Conservation (phyloP, 2,329 filamentous ascomycete species). For the Aureobasidium sp. region DNA sequence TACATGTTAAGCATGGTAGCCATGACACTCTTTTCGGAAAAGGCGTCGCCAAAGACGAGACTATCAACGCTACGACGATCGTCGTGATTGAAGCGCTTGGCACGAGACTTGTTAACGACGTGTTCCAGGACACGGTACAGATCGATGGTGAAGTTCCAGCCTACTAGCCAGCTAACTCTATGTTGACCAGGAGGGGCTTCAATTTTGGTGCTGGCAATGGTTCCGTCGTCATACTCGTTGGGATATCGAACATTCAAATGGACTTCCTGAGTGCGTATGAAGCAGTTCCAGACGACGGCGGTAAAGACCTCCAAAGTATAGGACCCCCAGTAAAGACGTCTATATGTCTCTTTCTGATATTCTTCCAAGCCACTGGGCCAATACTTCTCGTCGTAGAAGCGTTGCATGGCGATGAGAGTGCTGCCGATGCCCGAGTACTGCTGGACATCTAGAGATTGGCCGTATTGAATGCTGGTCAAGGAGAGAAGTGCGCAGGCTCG, state of each 20-base stretch:
- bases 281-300: constrained; percentile 44
- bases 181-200: constrained; percentile 11
- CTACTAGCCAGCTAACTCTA: constrained; percentile 40
- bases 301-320: constrained; percentile 50
- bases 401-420: constrained; percentile 41
- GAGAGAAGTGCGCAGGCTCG: constrained; percentile 42
- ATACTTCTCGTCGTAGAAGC: constrained; percentile 45
- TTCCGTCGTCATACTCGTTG: constrained; percentile 40
- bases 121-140: constrained; percentile 50
- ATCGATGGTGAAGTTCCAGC: constrained; percentile 52
- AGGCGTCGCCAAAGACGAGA: constrained; percentile 22
- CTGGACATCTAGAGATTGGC: constrained; percentile 42
- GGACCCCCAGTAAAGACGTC: constrained; percentile 48
- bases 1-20: constrained; percentile 25
- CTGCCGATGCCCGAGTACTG: constrained; percentile 45
- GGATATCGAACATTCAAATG: constrained; percentile 43
- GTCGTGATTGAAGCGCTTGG: constrained; percentile 21
- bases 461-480: constrained; percentile 45
- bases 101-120: constrained; percentile 25
- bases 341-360: constrained; percentile 42
- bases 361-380: constrained; percentile 42
- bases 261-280: constrained; percentile 39
- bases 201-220: constrained; percentile 28
- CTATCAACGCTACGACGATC: constrained; percentile 15
- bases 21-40: constrained; percentile 24